Percentiles rank a stretch among this genome's conserved stretches.
These are phyloP conservation scores for Helenozyma rhizophorensis DNA, from an alignment of 805 yeast species.

Conservation along the genomic window DNA sequence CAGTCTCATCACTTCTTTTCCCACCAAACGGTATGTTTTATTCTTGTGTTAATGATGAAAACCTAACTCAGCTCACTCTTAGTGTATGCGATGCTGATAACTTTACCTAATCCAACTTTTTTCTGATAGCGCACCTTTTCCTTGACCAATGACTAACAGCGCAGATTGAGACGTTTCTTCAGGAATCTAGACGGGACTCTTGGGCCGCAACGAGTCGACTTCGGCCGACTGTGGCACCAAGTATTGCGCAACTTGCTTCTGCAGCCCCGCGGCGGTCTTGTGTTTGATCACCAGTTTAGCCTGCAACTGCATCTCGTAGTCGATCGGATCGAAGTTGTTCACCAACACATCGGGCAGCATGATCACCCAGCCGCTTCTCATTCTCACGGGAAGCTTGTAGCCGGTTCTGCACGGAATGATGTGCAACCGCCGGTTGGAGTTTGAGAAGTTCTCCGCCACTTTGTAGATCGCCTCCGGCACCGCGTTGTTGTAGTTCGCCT, in stretches of 20 bases:
- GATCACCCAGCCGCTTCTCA: slow-evolving; percentile 88
- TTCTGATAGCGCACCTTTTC: slow-evolving; percentile 12
- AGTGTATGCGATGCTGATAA: slow-evolving; percentile 49
- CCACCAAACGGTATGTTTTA: slow-evolving; percentile 3
- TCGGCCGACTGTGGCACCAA: slow-evolving; percentile 64
- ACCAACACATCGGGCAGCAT: slow-evolving; percentile 78
- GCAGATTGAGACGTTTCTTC: neutral
- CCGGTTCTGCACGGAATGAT: slow-evolving; percentile 76
- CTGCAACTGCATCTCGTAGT: slow-evolving; percentile 29
- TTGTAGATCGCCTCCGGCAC: slow-evolving; percentile 71
- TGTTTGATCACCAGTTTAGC: slow-evolving; percentile 27
- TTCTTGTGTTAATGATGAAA: slow-evolving; percentile 41
- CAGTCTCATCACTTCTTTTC: too few relatives aligned
- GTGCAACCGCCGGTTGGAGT: slow-evolving; percentile 77
- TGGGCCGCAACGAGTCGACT: slow-evolving; percentile 79
- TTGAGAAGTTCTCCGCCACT: slow-evolving; percentile 85
- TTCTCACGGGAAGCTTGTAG: slow-evolving; percentile 53
- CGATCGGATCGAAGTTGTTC: slow-evolving; percentile 52
- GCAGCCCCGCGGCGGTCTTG: slow-evolving; percentile 10
- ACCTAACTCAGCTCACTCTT: slow-evolving; percentile 58
- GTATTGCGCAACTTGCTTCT: slow-evolving; percentile 41
- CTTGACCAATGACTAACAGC: slow-evolving; percentile 9
- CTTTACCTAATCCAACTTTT: slow-evolving; percentile 46
- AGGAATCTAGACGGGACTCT: slow-evolving; percentile 54
- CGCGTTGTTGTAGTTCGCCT: slow-evolving; percentile 16